Base-by-base conservation (phyloP, 768 basidiomycete species). In the Tubosaeta sp. region DNA sequence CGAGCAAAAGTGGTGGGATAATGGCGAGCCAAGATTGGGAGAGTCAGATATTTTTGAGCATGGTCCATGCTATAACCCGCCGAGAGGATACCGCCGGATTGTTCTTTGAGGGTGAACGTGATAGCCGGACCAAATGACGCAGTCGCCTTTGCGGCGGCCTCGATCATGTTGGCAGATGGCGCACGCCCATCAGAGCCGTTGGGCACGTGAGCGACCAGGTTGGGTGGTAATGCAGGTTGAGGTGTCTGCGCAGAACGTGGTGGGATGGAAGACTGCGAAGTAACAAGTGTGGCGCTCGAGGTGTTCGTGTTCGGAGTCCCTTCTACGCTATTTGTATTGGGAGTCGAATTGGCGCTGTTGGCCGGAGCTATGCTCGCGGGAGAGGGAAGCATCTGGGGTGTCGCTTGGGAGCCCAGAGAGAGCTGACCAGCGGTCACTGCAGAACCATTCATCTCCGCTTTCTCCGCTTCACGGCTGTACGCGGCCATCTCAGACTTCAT, bases 371-470 rank as follows among this genome's bases (percentile, higher is more conserved):
- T 83, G 63, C 83, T 86, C 10, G 83, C 86, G 2, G 86, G 86
- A 31, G 87, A 89, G 32, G 87, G 88, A 40, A 90, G 80, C 88
- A 88, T 88, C 29, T 81, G 80, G 29, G 86, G 86, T 0, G 83
- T 82, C 6, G 68, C 61, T 46, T 76, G 71, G 35, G 66, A 63
- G 52, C 51, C 44, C 16, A 60, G 51, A 18, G 65, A 45, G 39
- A 66, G 65, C 48, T 63, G 65, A 25, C 61, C 55, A 48, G 63
- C 55, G 52, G 57, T 48, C 0, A 59, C 58, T 51, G 58, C 58
- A 47, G 54, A 47, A 24, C 65, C 65, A 43, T 61, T 66, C 65
- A 68, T 67, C 54, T 68, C 67, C 62, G 68, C 58, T 58, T 60
- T 68, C 56, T 68, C 67, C 64, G 66, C 67, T 62, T 70, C 68